These are phyloP conservation scores for Aureobasidium mangrovei DNA, from an alignment of 2,329 filamentous ascomycete genomes.

Conservation along the genomic window DNA sequence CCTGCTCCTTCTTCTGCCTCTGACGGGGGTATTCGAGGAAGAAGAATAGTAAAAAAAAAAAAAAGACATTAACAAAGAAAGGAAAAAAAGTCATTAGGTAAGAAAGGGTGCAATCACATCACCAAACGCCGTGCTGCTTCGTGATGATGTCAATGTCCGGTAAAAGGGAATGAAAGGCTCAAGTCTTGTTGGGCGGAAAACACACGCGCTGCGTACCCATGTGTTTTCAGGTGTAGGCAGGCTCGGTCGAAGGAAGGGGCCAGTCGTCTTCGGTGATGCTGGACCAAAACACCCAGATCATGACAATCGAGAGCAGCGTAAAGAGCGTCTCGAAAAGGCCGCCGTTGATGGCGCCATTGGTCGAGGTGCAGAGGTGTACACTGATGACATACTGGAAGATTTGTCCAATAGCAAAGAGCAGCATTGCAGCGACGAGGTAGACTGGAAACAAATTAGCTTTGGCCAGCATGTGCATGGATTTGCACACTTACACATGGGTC, in stretches of 20 bases:
- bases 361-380: slow-evolving; percentile 78
- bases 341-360: slow-evolving; percentile 80
- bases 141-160: not conserved
- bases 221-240: slow-evolving; percentile 28
- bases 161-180: not conserved
- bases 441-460: slow-evolving; percentile 36
- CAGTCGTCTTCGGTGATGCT: slow-evolving; percentile 99
- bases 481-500: slow-evolving; percentile 69
- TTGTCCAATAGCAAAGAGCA: slow-evolving; percentile 86
- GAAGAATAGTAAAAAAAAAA: not conserved
- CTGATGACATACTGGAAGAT: slow-evolving; percentile 95
- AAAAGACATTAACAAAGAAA: slow-evolving; percentile 7
- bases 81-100: slow-evolving; percentile 7
- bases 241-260: slow-evolving; percentile 50
- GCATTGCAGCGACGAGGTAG: slow-evolving; percentile 62
- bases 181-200: not conserved
- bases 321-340: slow-evolving; percentile 89
- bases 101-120: not conserved
- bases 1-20: slow-evolving; percentile 1
- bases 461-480: not conserved
- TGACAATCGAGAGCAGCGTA: slow-evolving; percentile 72
- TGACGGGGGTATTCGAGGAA: slow-evolving; percentile 7
- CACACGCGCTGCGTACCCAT: not conserved
- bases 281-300: slow-evolving; percentile 94
- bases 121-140: slow-evolving; percentile 12